Evolutionary conservation across 2,329 filamentous ascomycete genomes (phyloP), one percentile per base, ranked within the genome.

Genomic region (Diaporthe aspalathi): DNA sequence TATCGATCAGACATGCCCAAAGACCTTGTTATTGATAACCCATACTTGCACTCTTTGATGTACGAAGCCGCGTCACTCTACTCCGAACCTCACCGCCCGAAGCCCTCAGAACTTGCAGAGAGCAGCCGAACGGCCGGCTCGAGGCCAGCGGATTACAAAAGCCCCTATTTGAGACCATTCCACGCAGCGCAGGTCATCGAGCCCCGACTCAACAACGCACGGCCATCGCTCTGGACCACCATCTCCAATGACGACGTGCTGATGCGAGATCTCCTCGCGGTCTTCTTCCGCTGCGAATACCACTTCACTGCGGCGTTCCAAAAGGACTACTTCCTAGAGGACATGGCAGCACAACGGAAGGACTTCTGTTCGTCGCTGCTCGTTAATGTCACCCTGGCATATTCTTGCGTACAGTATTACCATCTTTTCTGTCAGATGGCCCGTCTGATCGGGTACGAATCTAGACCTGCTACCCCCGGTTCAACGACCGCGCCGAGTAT

Each of bases 191-290:
- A 43, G 3, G 54, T 57, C 22, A 57, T 57, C 5, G 54, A 57
- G 6, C 54, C 54, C 40, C 32, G 12, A 24, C 54, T 57, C 35
- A 40, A 14, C 24, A 32, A 57, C 54, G n/a, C 12, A 24, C 24
- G n/a, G 12, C 60, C 40, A 8, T 65, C 60, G 2, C 20, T 49
- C 14, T 65, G 60, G 60, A 65, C 60, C 60, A 52, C 11, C 7
- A 24, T 65, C 20, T 65, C 40, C 47, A 24, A 65, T n/a, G 60
- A 65, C 40, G 60, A 65, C 16, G 40, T 49, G 43, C 60, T 65
- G 22, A 65, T 65, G 60, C 60, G 40, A 65, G 40, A 65, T 32
- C 40, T 65, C 27, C 60, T 65, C 16, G 47, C 5, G n/a, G 22
- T n/a, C 11, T 49, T 49, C 17, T 65, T 49, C 32, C 60, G 40